These are phyloP conservation scores for Neopestalotiopsis sp. DNA, from an alignment of 2,329 filamentous ascomycete species.

Conservation along the genomic window DNA sequence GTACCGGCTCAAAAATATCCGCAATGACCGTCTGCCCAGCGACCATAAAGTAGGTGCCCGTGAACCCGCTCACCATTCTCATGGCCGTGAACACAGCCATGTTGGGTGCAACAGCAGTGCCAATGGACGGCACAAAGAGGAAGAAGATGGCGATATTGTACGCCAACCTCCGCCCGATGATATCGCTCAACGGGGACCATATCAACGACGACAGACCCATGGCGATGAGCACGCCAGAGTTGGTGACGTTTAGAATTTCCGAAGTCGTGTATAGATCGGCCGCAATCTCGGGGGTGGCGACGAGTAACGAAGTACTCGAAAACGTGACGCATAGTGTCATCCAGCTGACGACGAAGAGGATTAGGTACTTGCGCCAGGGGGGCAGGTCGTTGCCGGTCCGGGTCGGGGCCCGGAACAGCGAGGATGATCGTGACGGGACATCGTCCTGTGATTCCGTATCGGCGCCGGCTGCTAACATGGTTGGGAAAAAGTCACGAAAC, in stretches of 20 bases:
- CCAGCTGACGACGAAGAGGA: conserved; percentile 27
- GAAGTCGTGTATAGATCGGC: conserved; percentile 13
- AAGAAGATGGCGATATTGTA: conserved; percentile 40
- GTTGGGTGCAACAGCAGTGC: conserved; percentile 36
- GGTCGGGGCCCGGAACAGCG: not conserved
- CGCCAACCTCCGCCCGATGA: conserved; percentile 35
- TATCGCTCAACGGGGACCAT: conserved; percentile 37
- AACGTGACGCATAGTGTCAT: conserved; percentile 24
- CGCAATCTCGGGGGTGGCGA: conserved; percentile 17
- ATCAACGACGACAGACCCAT: conserved; percentile 43
- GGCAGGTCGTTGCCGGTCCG: conserved; percentile 18
- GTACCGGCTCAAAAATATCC: conserved; percentile 43
- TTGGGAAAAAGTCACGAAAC: not conserved
- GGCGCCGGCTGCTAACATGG: not conserved
- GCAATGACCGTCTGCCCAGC: conserved; percentile 42
- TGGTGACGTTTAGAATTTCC: conserved; percentile 40
- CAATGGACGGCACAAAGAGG: conserved; percentile 36
- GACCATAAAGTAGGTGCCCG: conserved; percentile 44
- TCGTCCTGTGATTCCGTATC: not conserved
- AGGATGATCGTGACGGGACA: not conserved
- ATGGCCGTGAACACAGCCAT: conserved; percentile 41
- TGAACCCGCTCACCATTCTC: conserved; percentile 39
- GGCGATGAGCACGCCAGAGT: conserved; percentile 40
- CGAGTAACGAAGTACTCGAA: conserved; percentile 6
- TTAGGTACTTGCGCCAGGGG: conserved; percentile 24